These are phyloP conservation scores for Glomus cerebriforme DNA, from an alignment of 192 early-diverging fungal genomes.

Conservation along the genomic window DNA sequence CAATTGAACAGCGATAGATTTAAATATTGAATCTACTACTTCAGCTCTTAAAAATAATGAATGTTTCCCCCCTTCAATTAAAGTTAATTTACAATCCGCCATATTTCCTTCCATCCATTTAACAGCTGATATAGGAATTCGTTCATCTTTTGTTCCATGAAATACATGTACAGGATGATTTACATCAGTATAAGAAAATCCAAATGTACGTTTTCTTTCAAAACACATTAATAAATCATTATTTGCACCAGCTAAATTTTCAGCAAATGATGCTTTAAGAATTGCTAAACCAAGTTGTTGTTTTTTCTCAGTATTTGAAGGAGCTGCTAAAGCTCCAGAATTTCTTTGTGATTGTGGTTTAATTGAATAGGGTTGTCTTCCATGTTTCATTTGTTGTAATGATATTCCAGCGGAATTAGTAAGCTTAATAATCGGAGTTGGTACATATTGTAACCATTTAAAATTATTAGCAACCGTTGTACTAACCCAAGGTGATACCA, in stretches of 20 bases:
- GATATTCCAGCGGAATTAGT: conserved; percentile 39
- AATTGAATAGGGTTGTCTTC: conserved; percentile 36
- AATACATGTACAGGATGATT: conserved; percentile 47
- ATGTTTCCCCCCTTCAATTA: conserved; percentile 47
- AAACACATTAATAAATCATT: conserved; percentile 47
- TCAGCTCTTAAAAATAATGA: conserved; percentile 43
- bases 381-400: conserved; percentile 23
- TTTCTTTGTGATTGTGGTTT: conserved; percentile 40
- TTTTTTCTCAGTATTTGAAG: conserved; percentile 39
- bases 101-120: conserved; percentile 48
- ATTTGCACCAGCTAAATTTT: conserved; percentile 43
- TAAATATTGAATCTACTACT: conserved; percentile 46
- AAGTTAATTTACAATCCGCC: conserved; percentile 45
- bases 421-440: conserved; percentile 40
- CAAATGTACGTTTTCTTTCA: conserved; percentile 42
- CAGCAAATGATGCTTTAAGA: conserved; percentile 43
- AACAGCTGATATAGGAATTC: conserved; percentile 45
- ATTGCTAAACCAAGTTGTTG: conserved; percentile 43
- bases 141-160: conserved; percentile 46
- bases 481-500: conserved; percentile 47
- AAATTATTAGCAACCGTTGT: conserved; percentile 43
- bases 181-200: conserved; percentile 49
- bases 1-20: conserved; percentile 36
- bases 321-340: conserved; percentile 36
- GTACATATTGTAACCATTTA: conserved; percentile 48